Base-by-base conservation (phyloP, 176 grass and related monocot species). In the Stipa capillata region DNA sequence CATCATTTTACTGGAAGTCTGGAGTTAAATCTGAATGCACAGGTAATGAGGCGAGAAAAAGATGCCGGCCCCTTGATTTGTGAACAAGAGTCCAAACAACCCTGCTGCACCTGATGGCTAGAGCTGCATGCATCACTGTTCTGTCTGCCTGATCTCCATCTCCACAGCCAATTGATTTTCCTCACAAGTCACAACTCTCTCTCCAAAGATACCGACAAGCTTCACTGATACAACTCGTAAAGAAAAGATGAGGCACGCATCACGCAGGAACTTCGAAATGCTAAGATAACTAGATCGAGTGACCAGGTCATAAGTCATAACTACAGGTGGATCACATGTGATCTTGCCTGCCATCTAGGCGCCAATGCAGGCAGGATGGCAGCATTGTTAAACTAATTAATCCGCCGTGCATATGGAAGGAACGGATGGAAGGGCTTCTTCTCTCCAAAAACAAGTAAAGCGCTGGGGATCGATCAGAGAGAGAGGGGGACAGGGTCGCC, bases 321-420 rank as follows among this genome's bases (percentile, higher is more conserved):
- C 57, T 67, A 59, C 86, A 79, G 81, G 35, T 59, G 54, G 50
- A 75, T 84, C 86, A 80, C 86, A 88, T 88, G 86, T 61, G 28
- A 80, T 74, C 76, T n/a, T n/a, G n/a, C n/a, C 39, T 73, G 86
- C 51, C 66, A 73, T 73, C 39, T 65, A 73, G 56, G 32, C 52
- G 21, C 53, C 54, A 64, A 24, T 23, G 57, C 35, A 73, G 73
- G 1, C 42, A 75, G 6, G 76, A 58, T 40, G 24, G 35, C 58
- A 42, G 81, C 21, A 50, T 84, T n/a, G n/a, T n/a, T 84, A 87
- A 60, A 40, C 42, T 66, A 73, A 73, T 68, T 33, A 63, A 23
- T 33, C 58, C 80, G 48, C n/a, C n/a, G n/a, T n/a, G n/a, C n/a
- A n/a, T n/a, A n/a, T n/a, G n/a, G n/a, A n/a, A n/a, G n/a, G n/a